Evolutionary conservation across 2,329 filamentous ascomycete genomes (phyloP).

Genomic region (Aspergillus chevalieri): DNA sequence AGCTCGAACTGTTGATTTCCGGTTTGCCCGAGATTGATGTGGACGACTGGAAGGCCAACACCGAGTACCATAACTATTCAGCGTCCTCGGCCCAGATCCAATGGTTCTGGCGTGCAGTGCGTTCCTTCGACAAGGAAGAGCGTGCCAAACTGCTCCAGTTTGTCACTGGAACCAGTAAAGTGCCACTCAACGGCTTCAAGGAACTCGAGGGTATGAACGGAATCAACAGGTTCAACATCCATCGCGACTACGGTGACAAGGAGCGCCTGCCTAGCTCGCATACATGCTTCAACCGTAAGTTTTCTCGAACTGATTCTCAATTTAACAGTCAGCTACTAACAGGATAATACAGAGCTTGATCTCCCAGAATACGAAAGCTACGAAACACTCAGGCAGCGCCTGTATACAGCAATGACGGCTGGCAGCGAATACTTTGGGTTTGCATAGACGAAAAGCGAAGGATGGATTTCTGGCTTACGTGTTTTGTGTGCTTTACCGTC

Average conservation of each 20-base stretch:
- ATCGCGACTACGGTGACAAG: constrained; percentile 95
- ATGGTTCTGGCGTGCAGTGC: constrained; percentile 98
- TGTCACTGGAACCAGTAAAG: constrained; percentile 96
- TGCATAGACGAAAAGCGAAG: constrained; percentile 53
- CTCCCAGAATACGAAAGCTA: constrained; percentile 97
- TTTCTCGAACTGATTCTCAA: constrained; percentile 1
- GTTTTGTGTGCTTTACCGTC: constrained; percentile 1
- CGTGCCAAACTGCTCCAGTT: constrained; percentile 95
- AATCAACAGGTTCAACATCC: constrained; percentile 95
- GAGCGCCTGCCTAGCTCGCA: constrained; percentile 92
- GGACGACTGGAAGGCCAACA: constrained; percentile 98
- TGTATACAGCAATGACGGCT: constrained; percentile 95
- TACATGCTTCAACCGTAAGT: constrained; percentile 98
- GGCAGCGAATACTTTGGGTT: constrained; percentile 98
- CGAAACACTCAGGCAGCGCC: constrained; percentile 75
- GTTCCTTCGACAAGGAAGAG: constrained; percentile 98
- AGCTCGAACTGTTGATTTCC: constrained; percentile 92
- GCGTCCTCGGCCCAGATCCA: constrained; percentile 93
- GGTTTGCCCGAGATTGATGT: constrained; percentile 95
- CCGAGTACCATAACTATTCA: constrained; percentile 96
- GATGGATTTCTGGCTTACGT: constrained; percentile 10
- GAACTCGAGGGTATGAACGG: constrained; percentile 99
- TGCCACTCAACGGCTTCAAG: constrained; percentile 97
- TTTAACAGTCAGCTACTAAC: constrained; percentile 28
- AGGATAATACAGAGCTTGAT: constrained; percentile 68